Conservation (phyloP, 768 basidiomycete species). For the Trametes maxima region DNA sequence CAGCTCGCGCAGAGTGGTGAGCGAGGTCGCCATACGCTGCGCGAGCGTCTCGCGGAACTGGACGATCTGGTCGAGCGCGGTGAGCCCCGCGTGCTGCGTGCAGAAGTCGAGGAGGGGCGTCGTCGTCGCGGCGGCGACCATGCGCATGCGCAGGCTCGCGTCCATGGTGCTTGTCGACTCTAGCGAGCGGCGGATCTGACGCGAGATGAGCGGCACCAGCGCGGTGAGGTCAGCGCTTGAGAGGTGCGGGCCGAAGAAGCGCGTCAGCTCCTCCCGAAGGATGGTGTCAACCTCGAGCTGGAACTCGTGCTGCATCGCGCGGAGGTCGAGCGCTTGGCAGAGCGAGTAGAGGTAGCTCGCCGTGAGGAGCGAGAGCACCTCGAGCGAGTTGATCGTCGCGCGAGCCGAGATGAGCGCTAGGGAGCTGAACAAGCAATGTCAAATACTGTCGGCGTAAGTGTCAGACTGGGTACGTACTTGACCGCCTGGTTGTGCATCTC, state of each 20-base stretch:
- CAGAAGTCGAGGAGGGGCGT: constrained; percentile 67
- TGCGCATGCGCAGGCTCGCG: constrained; percentile 65
- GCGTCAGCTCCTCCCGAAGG: constrained; percentile 50
- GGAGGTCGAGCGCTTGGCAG: constrained; percentile 86
- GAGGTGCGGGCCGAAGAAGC: constrained; percentile 47
- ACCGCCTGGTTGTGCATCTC: constrained; percentile 94
- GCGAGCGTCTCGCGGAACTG: constrained; percentile 59
- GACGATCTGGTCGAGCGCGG: constrained; percentile 42
- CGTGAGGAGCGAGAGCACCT: constrained; percentile 74
- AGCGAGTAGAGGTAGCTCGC: constrained; percentile 77
- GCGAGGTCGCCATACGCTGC: constrained; percentile 44
- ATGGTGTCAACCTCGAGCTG: constrained; percentile 49
- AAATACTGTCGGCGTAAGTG: constrained; percentile 3
- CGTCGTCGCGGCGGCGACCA: constrained; percentile 64
- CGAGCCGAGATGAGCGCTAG: constrained; percentile 83
- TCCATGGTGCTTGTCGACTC: constrained; percentile 77
- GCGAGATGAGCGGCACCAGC: constrained; percentile 42
- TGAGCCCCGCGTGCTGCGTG: constrained; percentile 23
- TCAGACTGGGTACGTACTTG: constrained; percentile 55
- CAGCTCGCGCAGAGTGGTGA: constrained; percentile 52
- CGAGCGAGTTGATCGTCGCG: constrained; percentile 75
- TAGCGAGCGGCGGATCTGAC: constrained; percentile 52
- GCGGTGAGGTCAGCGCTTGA: constrained; percentile 35
- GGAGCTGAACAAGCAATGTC: constrained; percentile 50
- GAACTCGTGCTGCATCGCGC: constrained; percentile 74